Conservation (phyloP, 305 asterid genomes). For the Solanum aculeatissimum region DNA sequence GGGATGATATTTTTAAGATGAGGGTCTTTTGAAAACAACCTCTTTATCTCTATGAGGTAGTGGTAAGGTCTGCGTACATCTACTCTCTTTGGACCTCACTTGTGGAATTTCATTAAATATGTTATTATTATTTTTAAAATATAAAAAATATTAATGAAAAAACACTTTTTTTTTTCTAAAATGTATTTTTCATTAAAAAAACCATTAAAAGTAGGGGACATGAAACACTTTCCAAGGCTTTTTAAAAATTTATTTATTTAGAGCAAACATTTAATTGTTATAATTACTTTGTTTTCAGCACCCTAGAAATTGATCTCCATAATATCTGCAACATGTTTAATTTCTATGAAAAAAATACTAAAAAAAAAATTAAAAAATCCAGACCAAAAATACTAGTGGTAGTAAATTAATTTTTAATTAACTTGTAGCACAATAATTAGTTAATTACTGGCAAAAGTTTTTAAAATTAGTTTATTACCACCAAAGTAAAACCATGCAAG, state of each 20-base stretch:
- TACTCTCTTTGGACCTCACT: too few relatives aligned
- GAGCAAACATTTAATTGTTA: background rate
- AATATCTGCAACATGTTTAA: background rate
- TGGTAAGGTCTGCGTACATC: too few relatives aligned
- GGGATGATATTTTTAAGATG: too few relatives aligned
- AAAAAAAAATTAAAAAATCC: background rate
- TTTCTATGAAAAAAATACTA: background rate
- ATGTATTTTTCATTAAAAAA: background rate
- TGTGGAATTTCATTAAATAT: too few relatives aligned
- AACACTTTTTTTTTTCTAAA: background rate
- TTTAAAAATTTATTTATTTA: background rate
- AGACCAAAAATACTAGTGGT: background rate
- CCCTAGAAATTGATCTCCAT: background rate
- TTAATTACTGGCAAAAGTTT: too few relatives aligned
- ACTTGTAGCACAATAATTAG: too few relatives aligned
- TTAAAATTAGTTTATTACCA: too few relatives aligned
- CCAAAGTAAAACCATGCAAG: too few relatives aligned
- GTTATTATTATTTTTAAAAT: too few relatives aligned
- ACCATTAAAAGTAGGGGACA: conserved; percentile 1
- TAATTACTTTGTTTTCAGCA: conserved; percentile 14
- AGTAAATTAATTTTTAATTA: too few relatives aligned
- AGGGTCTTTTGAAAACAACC: too few relatives aligned
- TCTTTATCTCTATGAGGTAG: too few relatives aligned
- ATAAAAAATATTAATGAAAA: background rate
- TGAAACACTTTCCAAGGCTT: background rate